Conservation (phyloP, 768 basidiomycete species). For the Vishniacozyma victoriae region DNA sequence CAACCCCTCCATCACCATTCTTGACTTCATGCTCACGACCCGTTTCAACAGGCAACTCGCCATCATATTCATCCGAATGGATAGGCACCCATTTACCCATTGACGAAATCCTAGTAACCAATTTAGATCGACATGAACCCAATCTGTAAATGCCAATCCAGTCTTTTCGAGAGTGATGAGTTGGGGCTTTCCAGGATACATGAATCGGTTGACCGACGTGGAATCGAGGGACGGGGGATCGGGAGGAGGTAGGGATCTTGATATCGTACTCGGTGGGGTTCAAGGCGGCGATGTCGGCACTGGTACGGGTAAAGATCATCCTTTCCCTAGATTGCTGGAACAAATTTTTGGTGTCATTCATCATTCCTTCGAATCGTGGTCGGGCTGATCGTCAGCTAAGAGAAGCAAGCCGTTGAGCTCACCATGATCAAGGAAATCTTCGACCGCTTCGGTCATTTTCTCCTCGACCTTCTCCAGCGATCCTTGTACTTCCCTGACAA, state of each 20-base stretch:
- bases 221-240: constrained; percentile 54
- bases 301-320: constrained; percentile 83
- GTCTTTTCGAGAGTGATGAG: constrained; percentile 78
- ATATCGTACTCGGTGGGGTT: constrained; percentile 76
- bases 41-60: constrained; percentile 58
- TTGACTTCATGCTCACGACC: constrained; percentile 5
- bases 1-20: constrained; percentile 51
- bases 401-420: background rate
- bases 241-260: constrained; percentile 52
- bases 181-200: constrained; percentile 80
- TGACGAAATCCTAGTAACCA: constrained; percentile 77
- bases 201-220: constrained; percentile 85
- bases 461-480: constrained; percentile 94
- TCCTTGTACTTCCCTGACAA: constrained; percentile 85
- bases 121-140: constrained; percentile 75
- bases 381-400: constrained; percentile 56
- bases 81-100: constrained; percentile 91
- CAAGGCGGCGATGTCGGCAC: constrained; percentile 70
- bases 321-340: constrained; percentile 85
- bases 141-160: constrained; percentile 82
- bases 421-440: constrained; percentile 91
- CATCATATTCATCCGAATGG: constrained; percentile 87
- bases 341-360: constrained; percentile 86
- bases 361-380: constrained; percentile 78
- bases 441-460: constrained; percentile 84